Evolutionary conservation across 2,329 filamentous ascomycete species (phyloP), one percentile per base, ranked within the genome.

Genomic region (Nakataea oryzae): DNA sequence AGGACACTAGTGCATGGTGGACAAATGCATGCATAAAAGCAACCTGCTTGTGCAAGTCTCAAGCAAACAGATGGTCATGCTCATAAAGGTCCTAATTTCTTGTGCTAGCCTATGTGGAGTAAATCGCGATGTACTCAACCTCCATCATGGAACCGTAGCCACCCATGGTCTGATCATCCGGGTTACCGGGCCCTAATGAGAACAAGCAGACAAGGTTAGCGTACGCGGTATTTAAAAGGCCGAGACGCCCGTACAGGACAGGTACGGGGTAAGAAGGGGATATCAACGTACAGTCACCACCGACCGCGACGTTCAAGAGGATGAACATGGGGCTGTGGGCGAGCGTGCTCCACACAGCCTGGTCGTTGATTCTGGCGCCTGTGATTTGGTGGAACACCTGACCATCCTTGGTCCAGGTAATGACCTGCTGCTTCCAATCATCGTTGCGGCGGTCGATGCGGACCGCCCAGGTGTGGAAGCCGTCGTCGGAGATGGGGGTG

Each of bases 361-460:
- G 69, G 61, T 77, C 74, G 34, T 70, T 71, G 26, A 83, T 70
- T 9, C 72, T 68, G 4, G 71, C 67, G 5, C 80, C 81, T 1
- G 69, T 73, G 62, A 83, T 65, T 47, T 73, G 73, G 65, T 76
- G 73, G 68, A 76, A 83, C 59, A 73, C 70, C 0, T 63, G 54
- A 28, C 78, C 80, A 62, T 83, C 79, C 41, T 76, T 67, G 63
- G 72, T 75, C 80, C 80, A 83, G 14, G 75, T 77, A 62, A 83
- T 77, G 2, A 73, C 74, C 74, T 83, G 76, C 3, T 70, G 69
- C 60, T 71, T 66, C 81, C 80, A 83, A 67, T 71, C 54, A 32
- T 66, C 63, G 3, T 76, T 67, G 8, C 74, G 75, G 61, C 78
- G 75, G 66, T 83, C 80, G 67, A 78, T 75, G 60, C 76, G 70